Percentiles rank a stretch among this genome's conserved stretches.
phyloP scores from a whole-genome alignment of 140 eudicot species.

The Anethum foeniculum region DNA sequence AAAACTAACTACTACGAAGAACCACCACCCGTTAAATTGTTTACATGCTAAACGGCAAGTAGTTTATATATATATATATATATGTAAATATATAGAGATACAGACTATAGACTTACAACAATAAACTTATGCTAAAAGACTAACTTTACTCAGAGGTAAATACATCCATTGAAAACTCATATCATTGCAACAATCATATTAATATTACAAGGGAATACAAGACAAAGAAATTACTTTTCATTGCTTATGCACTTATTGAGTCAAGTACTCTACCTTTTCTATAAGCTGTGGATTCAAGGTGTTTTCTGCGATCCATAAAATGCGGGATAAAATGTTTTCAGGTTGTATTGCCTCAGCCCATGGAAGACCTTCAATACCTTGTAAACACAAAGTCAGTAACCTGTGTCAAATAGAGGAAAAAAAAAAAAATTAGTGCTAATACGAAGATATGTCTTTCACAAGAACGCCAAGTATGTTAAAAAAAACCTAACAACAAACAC shows the following conservation, averaged over 20 bases:
- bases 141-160: not conserved
- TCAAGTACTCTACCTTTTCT: constrained; percentile 53
- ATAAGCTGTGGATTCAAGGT: constrained; percentile 69
- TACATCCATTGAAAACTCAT: not conserved
- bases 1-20: not conserved
- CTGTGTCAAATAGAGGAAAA: constrained; percentile 27
- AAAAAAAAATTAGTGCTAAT: not conserved
- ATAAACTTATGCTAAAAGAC: not conserved
- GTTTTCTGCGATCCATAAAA: constrained; percentile 83
- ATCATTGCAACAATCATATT: not conserved
- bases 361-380: constrained; percentile 50
- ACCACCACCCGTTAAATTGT: not conserved
- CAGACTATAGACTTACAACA: not conserved
- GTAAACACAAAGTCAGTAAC: constrained; percentile 73
- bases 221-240: not conserved
- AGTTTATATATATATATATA: not conserved
- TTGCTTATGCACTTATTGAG: not conserved
- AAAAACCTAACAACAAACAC: not conserved
- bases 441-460: not conserved
- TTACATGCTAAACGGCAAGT: not conserved
- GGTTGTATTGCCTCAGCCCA: constrained; percentile 69
- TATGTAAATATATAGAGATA: not conserved
- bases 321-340: constrained; percentile 56
- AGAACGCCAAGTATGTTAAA: not conserved
- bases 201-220: not conserved